Evolutionary conservation across 495 filamentous ascomycete species (phyloP), one percentile per base, ranked within the genome.

Genomic region (Penicillium robsamsonii): DNA sequence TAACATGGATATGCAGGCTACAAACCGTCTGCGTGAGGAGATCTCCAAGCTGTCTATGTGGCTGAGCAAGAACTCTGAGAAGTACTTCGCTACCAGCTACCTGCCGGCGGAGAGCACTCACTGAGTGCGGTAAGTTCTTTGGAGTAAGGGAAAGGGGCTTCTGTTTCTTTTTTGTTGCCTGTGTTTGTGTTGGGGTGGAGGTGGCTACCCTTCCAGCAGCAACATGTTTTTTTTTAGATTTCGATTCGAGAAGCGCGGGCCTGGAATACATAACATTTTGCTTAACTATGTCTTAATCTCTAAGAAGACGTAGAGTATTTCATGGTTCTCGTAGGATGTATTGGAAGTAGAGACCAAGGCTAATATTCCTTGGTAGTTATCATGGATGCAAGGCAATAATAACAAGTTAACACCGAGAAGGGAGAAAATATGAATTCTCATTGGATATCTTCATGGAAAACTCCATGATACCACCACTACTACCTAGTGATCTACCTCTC

Each of bases 1-100:
- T 30, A 96, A 96, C 71, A 96, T 98, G 94, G 94, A 97, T 66
- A 76, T 84, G 25, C 91, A 92, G 70, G 90, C 89, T 9, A 89
- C 94, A 47, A 88, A 85, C 58, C 87, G 90, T 37, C 82, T 97
- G 11, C 87, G 90, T 11, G 91, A 96, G 58, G 94, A 98, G 62
- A 77, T 97, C 17, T 78, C 81, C 38, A 90, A 88, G 71, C 81
- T 98, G 61, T 87, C 87, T 5, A 75, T 81, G 37, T 98, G 90
- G 88, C 75, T 98, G 55, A 81, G 84, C 22, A 86, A 85, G 55
- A 84, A 95, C 63, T 81, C 81, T 0, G 72, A 80, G 40, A 79
- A 80, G 27, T 96, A 91, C 72, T 96, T 98, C 67, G 79, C 83
- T 27, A 85, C 75, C 49, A 79, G 84, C 50, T 98, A 97, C 66